Conservation (phyloP, 345 rosid species). For the Boechera divaricarpa region DNA sequence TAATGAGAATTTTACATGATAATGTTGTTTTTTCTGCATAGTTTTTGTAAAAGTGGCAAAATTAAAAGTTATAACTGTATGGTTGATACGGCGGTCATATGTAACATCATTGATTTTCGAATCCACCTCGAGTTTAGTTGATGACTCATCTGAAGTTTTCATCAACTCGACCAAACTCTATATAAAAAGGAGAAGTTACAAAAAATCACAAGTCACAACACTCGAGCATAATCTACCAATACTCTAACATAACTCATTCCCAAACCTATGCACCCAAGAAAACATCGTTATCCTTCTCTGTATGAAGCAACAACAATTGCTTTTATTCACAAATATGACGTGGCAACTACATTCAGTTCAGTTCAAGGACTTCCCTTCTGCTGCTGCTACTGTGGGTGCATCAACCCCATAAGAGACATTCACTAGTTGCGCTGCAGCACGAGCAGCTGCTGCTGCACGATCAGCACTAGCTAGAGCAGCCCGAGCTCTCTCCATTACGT, state of each 20-base stretch:
- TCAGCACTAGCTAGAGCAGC: conserved; percentile 88
- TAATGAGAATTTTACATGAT: background rate
- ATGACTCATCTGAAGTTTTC: too few relatives aligned
- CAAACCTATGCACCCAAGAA: conserved; percentile 18
- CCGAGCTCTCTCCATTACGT: conserved; percentile 78
- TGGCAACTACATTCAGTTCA: conserved; percentile 29
- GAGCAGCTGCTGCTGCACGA: conserved; percentile 83
- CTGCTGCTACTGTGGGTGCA: conserved; percentile 40
- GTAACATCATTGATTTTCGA: background rate
- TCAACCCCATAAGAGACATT: conserved; percentile 53
- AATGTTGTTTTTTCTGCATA: background rate
- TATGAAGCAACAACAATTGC: conserved; percentile 29
- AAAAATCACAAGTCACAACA: background rate
- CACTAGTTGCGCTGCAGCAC: conserved; percentile 81
- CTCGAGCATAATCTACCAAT: background rate
- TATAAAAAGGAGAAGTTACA: too few relatives aligned
- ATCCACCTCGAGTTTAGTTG: background rate
- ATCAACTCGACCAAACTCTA: too few relatives aligned
- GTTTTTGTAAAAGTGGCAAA: background rate
- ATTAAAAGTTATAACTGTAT: background rate
- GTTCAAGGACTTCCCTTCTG: conserved; percentile 49
- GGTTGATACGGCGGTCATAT: background rate
- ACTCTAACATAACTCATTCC: conserved; percentile 9
- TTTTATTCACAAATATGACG: conserved; percentile 8
- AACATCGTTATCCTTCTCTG: conserved; percentile 2